phyloP scores from a whole-genome alignment of 2,329 filamentous ascomycete genomes.

The Colletotrichum endophyticum region DNA sequence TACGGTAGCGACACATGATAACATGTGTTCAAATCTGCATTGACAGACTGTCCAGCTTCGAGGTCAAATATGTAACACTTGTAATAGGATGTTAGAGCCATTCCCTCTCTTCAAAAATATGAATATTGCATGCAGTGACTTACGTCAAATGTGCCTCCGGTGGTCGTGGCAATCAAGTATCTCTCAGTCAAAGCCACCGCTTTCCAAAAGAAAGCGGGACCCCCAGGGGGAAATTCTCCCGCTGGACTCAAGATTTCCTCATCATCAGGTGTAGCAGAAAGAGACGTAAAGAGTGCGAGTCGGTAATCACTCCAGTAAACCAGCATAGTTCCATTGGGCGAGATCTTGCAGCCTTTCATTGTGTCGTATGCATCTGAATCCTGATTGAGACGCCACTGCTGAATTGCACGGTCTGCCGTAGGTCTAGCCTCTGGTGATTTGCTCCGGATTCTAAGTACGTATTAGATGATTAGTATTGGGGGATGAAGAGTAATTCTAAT shows the following conservation, averaged over 20 bases:
- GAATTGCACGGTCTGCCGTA: not conserved
- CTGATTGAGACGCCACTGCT: not conserved
- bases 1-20: not conserved
- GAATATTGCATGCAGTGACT: rapidly evolving
- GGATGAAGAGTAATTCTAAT: not conserved
- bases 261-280: not conserved
- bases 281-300: not conserved
- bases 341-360: not conserved
- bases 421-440: not conserved
- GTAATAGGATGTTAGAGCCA: not conserved
- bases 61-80: not conserved
- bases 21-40: not conserved
- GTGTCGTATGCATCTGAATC: not conserved
- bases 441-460: not conserved
- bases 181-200: not conserved
- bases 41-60: not conserved
- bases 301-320: not conserved
- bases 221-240: not conserved
- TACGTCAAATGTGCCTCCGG: not conserved
- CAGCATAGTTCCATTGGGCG: not conserved
- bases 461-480: not conserved
- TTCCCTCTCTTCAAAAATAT: rapidly evolving
- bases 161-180: not conserved
- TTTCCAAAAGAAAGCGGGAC: not conserved
- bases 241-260: not conserved